Base-by-base conservation (phyloP, 2,329 filamentous ascomycete genomes). In the Penicillium verrucosum region DNA sequence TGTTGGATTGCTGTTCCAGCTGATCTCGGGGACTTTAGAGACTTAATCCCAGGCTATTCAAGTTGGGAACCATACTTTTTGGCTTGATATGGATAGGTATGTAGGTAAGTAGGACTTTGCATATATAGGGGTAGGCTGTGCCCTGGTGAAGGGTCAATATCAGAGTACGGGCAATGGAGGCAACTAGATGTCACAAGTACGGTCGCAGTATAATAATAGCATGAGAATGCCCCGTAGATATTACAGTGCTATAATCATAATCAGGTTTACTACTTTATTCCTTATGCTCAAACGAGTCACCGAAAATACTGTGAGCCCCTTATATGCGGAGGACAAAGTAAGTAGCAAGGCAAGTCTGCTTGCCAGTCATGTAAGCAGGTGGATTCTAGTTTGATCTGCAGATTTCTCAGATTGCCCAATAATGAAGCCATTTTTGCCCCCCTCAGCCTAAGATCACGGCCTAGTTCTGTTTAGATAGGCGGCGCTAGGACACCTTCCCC, bases 361-460 rank as follows among this genome's bases (percentile, higher is more conserved):
- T 18, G 14, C 18, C 41, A 46, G 46, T 44, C 21, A 45, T 40
- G 53, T 49, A 51, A 10, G 14, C 30, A 48, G 53, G 27, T 54
- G 25, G 10, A 56, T 46, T 56, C 36, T 21, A 46, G n/a, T 56
- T 21, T 9, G 21, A 46, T 52, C 48, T 37, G 36, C 34, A 46
- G 11, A 27, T 21, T 43, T 7, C 5, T 21, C 54, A 52, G 11
- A 25, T 25, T 42, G 1, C 8, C 27, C 54, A 56, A 45, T 46
- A 41, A 29, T 38, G 45, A 38, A 37, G 25, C 7, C 6, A 9
- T 29, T 21, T 21, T 43, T 32, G 6, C 21, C 21, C 11, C 18
- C 36, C 11, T 10, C 38, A 27, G 18, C 21, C 47, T 32, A 18
- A 27, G 23, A 12, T 21, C 27, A 42, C 36, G 41, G 41, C 36